A percentile compares a stretch with the other conserved stretches of the same genome.
Evolutionary conservation across 2,329 filamentous ascomycete species (phyloP).

Genomic region (Zasmidium citrigriseum): DNA sequence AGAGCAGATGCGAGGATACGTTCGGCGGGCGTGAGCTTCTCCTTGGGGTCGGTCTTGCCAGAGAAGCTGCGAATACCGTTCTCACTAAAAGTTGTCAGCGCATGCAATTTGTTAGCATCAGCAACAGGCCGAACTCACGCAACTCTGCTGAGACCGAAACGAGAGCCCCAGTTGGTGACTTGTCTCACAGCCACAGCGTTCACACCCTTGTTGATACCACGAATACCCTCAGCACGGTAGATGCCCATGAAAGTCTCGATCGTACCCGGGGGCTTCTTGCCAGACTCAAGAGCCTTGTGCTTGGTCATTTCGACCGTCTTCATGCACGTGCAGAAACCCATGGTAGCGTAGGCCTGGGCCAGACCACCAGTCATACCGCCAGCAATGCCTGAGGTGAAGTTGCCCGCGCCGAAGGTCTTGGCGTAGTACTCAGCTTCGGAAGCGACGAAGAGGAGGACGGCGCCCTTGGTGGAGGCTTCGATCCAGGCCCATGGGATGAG

Average conservation of each 20-base stretch:
- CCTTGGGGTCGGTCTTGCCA: slow-evolving; percentile 70
- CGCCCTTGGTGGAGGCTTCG: slow-evolving; percentile 98
- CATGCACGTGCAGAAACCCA: slow-evolving; percentile 99
- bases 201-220: slow-evolving; percentile 96
- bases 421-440: slow-evolving; percentile 97
- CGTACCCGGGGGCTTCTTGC: slow-evolving; percentile 83
- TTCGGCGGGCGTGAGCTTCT: slow-evolving; percentile 77
- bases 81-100: slow-evolving; percentile 52
- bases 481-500: slow-evolving; percentile 99
- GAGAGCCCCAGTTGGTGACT: slow-evolving; percentile 98
- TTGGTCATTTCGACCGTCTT: slow-evolving; percentile 99
- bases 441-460: slow-evolving; percentile 97
- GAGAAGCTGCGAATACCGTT: slow-evolving; percentile 77
- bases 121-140: slow-evolving; percentile 49
- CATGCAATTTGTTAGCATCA: neutral
- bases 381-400: slow-evolving; percentile 84
- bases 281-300: slow-evolving; percentile 84
- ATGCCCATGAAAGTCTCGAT: slow-evolving; percentile 97
- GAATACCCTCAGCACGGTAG: slow-evolving; percentile 90
- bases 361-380: slow-evolving; percentile 94
- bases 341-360: slow-evolving; percentile 97
- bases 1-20: slow-evolving; percentile 85
- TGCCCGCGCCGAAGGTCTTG: slow-evolving; percentile 71
- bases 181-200: slow-evolving; percentile 98
- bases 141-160: slow-evolving; percentile 90